phyloP scores from a whole-genome alignment of 371 early-diverging fungal genomes.

The Circinella umbellata region DNA sequence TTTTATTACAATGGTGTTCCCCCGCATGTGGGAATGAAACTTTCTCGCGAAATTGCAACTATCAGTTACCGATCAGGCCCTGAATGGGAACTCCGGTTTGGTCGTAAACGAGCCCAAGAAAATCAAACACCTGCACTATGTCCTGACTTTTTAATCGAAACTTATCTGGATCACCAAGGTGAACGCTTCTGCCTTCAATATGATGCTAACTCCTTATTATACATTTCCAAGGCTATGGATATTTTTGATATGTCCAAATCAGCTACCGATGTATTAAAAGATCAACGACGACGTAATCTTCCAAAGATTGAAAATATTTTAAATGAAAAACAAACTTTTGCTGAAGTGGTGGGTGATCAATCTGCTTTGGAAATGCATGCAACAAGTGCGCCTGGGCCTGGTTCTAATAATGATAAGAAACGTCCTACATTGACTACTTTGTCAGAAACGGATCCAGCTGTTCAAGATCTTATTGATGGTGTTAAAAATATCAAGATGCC shows the following conservation, averaged over 20 bases:
- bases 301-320: slow-evolving; percentile 36
- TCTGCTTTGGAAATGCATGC: slow-evolving; percentile 43
- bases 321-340: slow-evolving; percentile 17
- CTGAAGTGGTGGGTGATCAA: slow-evolving; percentile 35
- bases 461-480: slow-evolving; percentile 62
- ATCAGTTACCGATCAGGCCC: slow-evolving; percentile 94
- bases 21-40: slow-evolving; percentile 96
- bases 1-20: slow-evolving; percentile 89
- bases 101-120: slow-evolving; percentile 78
- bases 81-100: slow-evolving; percentile 96
- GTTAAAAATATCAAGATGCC: slow-evolving; percentile 71
- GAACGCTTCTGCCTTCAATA: slow-evolving; percentile 92
- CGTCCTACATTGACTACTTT: slow-evolving; percentile 28
- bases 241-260: slow-evolving; percentile 90
- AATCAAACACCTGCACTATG: slow-evolving; percentile 81
- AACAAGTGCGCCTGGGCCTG: not conserved
- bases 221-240: slow-evolving; percentile 97
- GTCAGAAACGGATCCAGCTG: slow-evolving; percentile 48
- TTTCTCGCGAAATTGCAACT: slow-evolving; percentile 88
- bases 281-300: slow-evolving; percentile 49
- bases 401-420: slow-evolving; percentile 11
- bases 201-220: slow-evolving; percentile 93
- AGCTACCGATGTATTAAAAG: slow-evolving; percentile 42
- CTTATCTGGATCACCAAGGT: slow-evolving; percentile 95
- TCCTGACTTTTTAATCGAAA: slow-evolving; percentile 94